Base-by-base conservation (phyloP, 2,329 filamentous ascomycete species). In the Colletotrichum neosansevieriae region DNA sequence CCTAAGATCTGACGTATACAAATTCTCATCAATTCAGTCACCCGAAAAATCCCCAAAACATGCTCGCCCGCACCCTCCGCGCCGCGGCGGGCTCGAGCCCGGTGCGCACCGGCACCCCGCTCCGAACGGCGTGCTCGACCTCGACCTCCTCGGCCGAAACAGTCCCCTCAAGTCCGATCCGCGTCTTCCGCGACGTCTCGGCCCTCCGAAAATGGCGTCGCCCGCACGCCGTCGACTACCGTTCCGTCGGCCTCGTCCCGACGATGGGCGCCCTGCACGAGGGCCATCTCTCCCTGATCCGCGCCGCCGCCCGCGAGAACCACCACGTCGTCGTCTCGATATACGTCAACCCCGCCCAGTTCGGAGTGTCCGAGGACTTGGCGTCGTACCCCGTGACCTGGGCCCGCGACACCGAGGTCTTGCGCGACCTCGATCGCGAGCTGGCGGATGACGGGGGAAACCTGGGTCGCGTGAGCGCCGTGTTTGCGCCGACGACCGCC, bases 231-330 rank as follows among this genome's bases (percentile, higher is more conserved):
- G 80, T 89, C 68, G 85, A 89, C 75, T 87, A 91, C 73, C 88
- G 91, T 65, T 90, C 90, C 50, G 90, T 99, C 66, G 94, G 92
- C 67, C 89, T 99, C 32, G 94, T 99, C 40, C 96, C 96, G 1
- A 99, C 96, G 36, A 98, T 99, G 96, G 96, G 96, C 71, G 96
- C 96, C 57, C 86, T 99, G n/a, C 96, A 99, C 79, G 88, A 90
- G 63, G 96, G 96, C 45, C 96, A 99, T 80, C 81, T 97, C 58
- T 92, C 92, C 3, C 87, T 99, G 21, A 92, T 97, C 75, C 92
- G 93, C 67, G 88, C 90, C 73, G 96, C 96, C 3, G 94, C 94
- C 1, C 84, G 85, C 54, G 93, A 97, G 74, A 96, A 94, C 81
- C 91, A 92, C 72, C 88, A 94, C 73, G 92, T 98, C 64, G 90